Percentiles rank a stretch among this genome's conserved stretches.
These are phyloP conservation scores for Aquilaria yunnanensis DNA, from an alignment of 345 rosid genomes.

Conservation along the genomic window DNA sequence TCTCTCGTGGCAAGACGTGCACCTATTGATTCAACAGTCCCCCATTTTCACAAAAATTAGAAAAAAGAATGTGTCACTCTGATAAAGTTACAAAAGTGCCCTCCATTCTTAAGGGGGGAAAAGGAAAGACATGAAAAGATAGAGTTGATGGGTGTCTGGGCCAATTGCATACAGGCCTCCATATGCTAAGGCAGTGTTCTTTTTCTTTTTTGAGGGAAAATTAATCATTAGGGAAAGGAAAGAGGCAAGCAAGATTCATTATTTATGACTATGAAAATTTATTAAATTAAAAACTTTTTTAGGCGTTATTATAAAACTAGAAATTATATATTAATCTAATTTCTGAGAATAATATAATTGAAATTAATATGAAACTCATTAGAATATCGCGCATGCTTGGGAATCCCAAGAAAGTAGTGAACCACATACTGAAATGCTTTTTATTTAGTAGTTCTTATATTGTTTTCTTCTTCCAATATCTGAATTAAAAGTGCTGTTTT, in stretches of 20 bases:
- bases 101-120: neutral
- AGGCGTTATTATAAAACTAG: no score
- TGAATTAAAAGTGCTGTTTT: neutral
- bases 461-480: neutral
- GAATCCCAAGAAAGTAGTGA: slow-evolving; percentile 55
- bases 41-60: no score
- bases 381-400: slow-evolving; percentile 42
- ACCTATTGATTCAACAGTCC: slow-evolving; percentile 39
- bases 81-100: no score
- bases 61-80: no score
- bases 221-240: neutral
- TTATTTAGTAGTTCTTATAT: neutral
- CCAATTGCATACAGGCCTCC: slow-evolving; percentile 19
- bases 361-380: slow-evolving; percentile 15
- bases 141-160: slow-evolving; percentile 15
- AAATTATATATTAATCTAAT: no score
- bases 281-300: neutral
- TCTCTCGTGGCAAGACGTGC: slow-evolving; percentile 92
- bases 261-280: slow-evolving; percentile 19
- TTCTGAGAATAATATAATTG: neutral
- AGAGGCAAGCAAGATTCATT: slow-evolving; percentile 1
- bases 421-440: neutral
- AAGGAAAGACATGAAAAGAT: slow-evolving; percentile 1
- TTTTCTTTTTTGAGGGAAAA: slow-evolving; percentile 7
- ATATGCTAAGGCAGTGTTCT: slow-evolving; percentile 2